A percentile compares a stretch with the other conserved stretches of the same genome.
Evolutionary conservation across 2,329 filamentous ascomycete species (phyloP).

Genomic region (Phyllosticta ampelicida): DNA sequence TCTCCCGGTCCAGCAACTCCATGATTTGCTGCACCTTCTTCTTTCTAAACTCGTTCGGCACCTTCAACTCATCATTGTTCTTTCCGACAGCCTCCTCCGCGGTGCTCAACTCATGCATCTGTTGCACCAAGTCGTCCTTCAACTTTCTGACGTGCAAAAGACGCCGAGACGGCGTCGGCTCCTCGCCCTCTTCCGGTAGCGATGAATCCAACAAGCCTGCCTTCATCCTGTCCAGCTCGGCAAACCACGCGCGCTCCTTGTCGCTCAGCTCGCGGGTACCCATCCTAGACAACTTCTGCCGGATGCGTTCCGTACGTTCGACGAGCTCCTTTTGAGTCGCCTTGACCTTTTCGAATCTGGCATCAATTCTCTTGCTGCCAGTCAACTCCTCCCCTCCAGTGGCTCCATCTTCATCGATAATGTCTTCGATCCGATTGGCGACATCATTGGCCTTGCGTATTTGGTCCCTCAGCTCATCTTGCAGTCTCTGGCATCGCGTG

Average conservation of each 20-base stretch:
- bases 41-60: conserved; percentile 24
- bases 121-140: conserved; percentile 38
- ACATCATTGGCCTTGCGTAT: conserved; percentile 56
- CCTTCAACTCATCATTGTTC: conserved; percentile 14
- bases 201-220: conserved; percentile 26
- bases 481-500: conserved; percentile 56
- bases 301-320: conserved; percentile 50
- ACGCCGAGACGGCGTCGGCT: conserved; percentile 35
- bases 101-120: conserved; percentile 17
- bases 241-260: conserved; percentile 49
- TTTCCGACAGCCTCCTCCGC: conserved; percentile 11
- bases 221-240: conserved; percentile 40
- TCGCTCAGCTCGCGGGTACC: conserved; percentile 43
- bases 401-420: conserved; percentile 49
- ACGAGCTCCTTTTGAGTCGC: conserved; percentile 47
- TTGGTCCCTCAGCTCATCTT: conserved; percentile 57
- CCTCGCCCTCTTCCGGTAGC: conserved; percentile 19
- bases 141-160: conserved; percentile 47
- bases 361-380: conserved; percentile 48
- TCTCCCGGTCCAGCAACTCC: conserved; percentile 22
- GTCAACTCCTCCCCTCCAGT: conserved; percentile 18
- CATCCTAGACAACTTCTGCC: conserved; percentile 37
- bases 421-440: conserved; percentile 53
- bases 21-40: conserved; percentile 25
- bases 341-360: conserved; percentile 45